phyloP scores from a whole-genome alignment of 2,329 filamentous ascomycete genomes.

The Calcarisporium arbuscula region DNA sequence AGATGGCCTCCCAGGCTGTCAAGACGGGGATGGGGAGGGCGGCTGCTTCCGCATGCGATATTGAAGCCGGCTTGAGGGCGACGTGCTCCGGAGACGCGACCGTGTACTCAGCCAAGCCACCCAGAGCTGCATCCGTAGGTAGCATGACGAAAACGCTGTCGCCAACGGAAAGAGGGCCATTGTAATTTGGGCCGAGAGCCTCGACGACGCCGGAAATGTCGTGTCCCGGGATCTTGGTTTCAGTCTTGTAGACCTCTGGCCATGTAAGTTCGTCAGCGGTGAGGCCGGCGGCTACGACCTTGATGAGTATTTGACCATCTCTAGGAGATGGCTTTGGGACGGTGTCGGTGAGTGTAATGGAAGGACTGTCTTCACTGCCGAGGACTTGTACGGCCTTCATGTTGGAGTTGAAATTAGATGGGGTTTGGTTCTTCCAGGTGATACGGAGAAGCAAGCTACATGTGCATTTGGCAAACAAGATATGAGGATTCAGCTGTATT shows the following conservation, averaged over 20 bases:
- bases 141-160: conserved; percentile 23
- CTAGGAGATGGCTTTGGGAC: conserved; percentile 13
- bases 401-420: too few relatives aligned
- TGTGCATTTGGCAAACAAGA: too few relatives aligned
- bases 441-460: too few relatives aligned
- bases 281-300: conserved; percentile 25
- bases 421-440: too few relatives aligned
- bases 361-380: conserved; percentile 14
- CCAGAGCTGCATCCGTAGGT: conserved; percentile 11
- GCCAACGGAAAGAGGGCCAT: conserved; percentile 10
- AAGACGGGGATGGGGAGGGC: conserved; percentile 24
- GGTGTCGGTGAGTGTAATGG: conserved; percentile 10
- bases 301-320: conserved; percentile 20
- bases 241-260: conserved; percentile 23
- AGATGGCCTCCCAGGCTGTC: conserved; percentile 23
- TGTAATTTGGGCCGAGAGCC: conserved; percentile 17
- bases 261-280: conserved; percentile 28
- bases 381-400: conserved; percentile 29
- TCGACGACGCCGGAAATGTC: conserved; percentile 27
- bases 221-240: conserved; percentile 25
- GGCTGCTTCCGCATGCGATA: conserved; percentile 19
- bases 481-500: too few relatives aligned
- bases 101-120: conserved; percentile 20
- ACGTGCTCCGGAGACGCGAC: conserved; percentile 11
- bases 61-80: conserved; percentile 12